Evolutionary conservation across 371 early-diverging fungal species (phyloP).

Genomic region (Mortierella sp.): DNA sequence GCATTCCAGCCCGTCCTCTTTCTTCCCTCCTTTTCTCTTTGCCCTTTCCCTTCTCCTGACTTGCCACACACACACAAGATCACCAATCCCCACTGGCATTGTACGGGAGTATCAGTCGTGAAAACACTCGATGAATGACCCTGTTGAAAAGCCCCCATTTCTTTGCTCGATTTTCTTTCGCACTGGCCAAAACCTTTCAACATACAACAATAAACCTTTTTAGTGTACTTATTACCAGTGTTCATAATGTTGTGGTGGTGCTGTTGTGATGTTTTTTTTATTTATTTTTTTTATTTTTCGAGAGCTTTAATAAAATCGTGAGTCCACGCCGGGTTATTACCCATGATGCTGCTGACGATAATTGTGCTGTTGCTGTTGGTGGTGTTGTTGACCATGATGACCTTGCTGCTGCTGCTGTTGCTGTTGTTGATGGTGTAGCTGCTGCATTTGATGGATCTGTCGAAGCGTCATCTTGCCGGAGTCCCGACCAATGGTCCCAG

Average conservation of each 20-base stretch:
- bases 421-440: slow-evolving; percentile 41
- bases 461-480: slow-evolving; percentile 50
- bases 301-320: not conserved
- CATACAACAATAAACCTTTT: too few species aligned
- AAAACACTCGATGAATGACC: not conserved
- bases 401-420: slow-evolving; percentile 23
- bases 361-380: not conserved
- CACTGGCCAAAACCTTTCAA: not conserved
- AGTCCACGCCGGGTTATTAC: not conserved
- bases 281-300: too few species aligned
- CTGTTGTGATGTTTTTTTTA: not conserved
- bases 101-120: not conserved
- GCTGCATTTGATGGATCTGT: slow-evolving; percentile 51
- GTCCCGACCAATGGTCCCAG: slow-evolving; percentile 35
- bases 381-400: slow-evolving; percentile 4
- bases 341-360: slow-evolving; percentile 9
- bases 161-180: not conserved
- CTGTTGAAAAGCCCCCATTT: not conserved
- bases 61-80: not conserved
- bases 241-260: not conserved
- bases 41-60: not conserved
- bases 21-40: not conserved
- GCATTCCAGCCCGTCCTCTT: not conserved
- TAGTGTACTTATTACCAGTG: not conserved
- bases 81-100: not conserved